Base-by-base conservation (phyloP, 2,329 filamentous ascomycete species). In the Thielaviopsis musarum region DNA sequence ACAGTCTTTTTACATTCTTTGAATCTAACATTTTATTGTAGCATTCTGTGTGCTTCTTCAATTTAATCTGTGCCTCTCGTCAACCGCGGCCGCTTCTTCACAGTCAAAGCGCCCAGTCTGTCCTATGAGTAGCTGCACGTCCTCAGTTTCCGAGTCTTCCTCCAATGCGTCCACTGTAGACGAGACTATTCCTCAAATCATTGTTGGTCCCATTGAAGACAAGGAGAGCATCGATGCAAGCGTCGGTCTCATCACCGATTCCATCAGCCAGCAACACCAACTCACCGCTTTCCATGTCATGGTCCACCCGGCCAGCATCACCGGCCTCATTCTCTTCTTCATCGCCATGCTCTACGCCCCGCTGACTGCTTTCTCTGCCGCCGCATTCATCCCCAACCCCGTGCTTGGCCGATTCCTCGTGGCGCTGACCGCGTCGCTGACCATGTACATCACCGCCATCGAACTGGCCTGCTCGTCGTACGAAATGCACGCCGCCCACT, bases 241-340 rank as follows among this genome's bases (percentile, higher is more conserved):
- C 13, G 75, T 95, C 59, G 79, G 79, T 62, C 77, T 95, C 19
- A 77, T 95, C 54, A 83, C 87, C 58, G 88, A 93, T 72, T 88
- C 84, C 64, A 82, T 94, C 59, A 87, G 88, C 26, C 86, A 95
- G 68, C 88, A 93, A 72, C 83, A 87, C 58, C 84, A 89, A 69
- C 70, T 78, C 4, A 82, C 87, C 7, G 80, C 82, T 15, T 73
- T 74, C 56, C 73, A 79, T 62, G 72, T 93, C 62, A 76, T 88
- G 63, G 80, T 79, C 66, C 80, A 88, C 70, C 81, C 80, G 0
- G 67, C 77, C 22, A 72, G 74, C 53, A 65, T 83, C 1, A 70
- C 75, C 5, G 67, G 73, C 13, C 72, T 82, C 19, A 64, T 70
- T 49, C 67, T 69, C 2, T 62, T 68, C 19, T 66, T 77, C 9